Evolutionary conservation across 2,329 filamentous ascomycete species (phyloP), one percentile per base, ranked within the genome.

Genomic region (Coniochaeta sp.): DNA sequence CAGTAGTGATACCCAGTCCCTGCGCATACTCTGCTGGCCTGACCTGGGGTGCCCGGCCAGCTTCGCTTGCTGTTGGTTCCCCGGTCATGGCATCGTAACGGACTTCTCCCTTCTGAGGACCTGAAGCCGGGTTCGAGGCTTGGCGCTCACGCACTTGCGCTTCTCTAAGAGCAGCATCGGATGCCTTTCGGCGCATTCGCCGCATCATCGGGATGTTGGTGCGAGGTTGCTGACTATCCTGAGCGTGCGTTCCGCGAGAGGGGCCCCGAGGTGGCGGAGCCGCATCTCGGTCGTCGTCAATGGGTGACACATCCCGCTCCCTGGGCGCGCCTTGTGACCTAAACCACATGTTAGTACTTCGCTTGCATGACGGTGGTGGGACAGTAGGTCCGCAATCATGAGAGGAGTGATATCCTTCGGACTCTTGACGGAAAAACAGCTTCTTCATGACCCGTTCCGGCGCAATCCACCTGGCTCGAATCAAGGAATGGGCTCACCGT

Each of bases 71-170:
- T 5, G 80, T 84, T 33, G 82, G 79, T 60, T 87, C 84, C 8
- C 82, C 84, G 3, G 85, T 85, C 62, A 79, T 81, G 47, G 78
- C 78, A 66, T 89, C 83, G 83, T 83, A 87, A 57, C 73, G 71
- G 20, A 74, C 75, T 54, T 77, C 72, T 49, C 66, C 64, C 30
- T 65, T 63, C 53, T 58, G 57, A 14, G 47, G 52, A 20, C 42
- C 45, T 14, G 38, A 42, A 10, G 45, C 3, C 3, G 24, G 24
- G 10, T 48, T 48, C n/a, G 45, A 31, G 2, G n/a, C 26, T 31
- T 69, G 56, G 18, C 62, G 67, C 22, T 74, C 69, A 22, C 62
- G 62, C 14, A 68, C 69, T 50, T 67, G 69, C 3, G 70, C 58
- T 52, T 71, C 70, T 50, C 71, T 71, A 14, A 75, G 57, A 7